Conservation (phyloP, 805 yeast species). For the Myxozyma sirexii region DNA sequence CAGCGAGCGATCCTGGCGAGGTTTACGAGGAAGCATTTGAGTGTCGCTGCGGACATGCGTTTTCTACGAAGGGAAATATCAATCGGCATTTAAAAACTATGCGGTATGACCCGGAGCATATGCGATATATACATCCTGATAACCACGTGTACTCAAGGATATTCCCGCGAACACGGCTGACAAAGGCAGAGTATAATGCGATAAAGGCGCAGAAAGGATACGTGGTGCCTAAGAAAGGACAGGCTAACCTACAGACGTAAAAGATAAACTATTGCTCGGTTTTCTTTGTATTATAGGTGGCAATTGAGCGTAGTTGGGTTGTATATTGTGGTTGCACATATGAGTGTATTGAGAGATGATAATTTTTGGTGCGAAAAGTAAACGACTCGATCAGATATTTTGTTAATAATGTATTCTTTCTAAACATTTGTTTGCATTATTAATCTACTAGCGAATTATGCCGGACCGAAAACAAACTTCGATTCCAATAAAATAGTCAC, state of each 20-base stretch:
- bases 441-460: no score
- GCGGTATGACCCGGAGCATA: conserved; percentile 23
- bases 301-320: no score
- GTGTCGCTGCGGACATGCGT: conserved; percentile 27
- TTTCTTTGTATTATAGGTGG: no score
- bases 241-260: background rate
- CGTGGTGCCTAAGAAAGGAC: background rate
- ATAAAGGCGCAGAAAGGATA: background rate
- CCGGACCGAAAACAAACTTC: no score
- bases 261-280: no score
- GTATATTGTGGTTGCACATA: no score
- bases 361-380: no score
- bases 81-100: conserved; percentile 23
- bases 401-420: no score
- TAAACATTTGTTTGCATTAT: no score
- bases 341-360: no score
- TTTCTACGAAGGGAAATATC: conserved; percentile 29
- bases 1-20: background rate
- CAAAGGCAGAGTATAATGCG: conserved; percentile 16
- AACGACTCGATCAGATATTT: no score
- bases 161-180: conserved; percentile 12
- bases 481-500: no score
- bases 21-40: conserved; percentile 10
- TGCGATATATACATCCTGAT: conserved; percentile 18
- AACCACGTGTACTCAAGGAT: conserved; percentile 22